These are phyloP conservation scores for Epipyxis sp. DNA, from an alignment of 108 stramenopile genomes.

Conservation along the genomic window DNA sequence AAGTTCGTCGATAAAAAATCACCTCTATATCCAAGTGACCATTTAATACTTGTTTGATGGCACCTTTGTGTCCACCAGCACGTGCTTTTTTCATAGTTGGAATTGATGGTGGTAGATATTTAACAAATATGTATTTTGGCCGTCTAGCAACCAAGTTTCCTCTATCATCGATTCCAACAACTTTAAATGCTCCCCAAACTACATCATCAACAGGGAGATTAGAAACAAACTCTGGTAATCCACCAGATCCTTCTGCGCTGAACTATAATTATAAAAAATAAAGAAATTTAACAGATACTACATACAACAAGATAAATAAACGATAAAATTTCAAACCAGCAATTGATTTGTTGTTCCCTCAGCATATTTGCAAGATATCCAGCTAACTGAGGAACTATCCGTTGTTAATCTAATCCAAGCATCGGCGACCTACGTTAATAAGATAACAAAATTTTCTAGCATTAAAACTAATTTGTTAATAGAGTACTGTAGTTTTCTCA, in stretches of 20 bases:
- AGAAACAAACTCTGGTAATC: constrained; percentile 31
- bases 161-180: constrained; percentile 39
- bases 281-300: not conserved
- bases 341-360: not conserved
- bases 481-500: too few species aligned
- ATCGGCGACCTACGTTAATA: constrained; percentile 14
- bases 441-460: too few species aligned
- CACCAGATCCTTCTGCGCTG: constrained; percentile 5
- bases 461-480: too few species aligned
- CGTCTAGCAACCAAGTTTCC: constrained; percentile 36
- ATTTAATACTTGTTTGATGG: constrained; percentile 31
- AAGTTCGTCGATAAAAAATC: too few species aligned
- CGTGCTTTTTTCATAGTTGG: constrained; percentile 40
- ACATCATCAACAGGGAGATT: constrained; percentile 34
- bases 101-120: constrained; percentile 23
- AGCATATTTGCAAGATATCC: constrained; percentile 16
- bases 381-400: not conserved
- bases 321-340: not conserved
- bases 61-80: constrained; percentile 41
- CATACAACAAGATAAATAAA: not conserved
- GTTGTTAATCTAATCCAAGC: constrained; percentile 3
- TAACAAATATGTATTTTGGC: constrained; percentile 40
- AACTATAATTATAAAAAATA: constrained; percentile 30
- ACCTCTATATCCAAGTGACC: constrained; percentile 35
- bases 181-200: constrained; percentile 40